phyloP scores from a whole-genome alignment of 2,329 filamentous ascomycete genomes.

The Lachnellula cervina region DNA sequence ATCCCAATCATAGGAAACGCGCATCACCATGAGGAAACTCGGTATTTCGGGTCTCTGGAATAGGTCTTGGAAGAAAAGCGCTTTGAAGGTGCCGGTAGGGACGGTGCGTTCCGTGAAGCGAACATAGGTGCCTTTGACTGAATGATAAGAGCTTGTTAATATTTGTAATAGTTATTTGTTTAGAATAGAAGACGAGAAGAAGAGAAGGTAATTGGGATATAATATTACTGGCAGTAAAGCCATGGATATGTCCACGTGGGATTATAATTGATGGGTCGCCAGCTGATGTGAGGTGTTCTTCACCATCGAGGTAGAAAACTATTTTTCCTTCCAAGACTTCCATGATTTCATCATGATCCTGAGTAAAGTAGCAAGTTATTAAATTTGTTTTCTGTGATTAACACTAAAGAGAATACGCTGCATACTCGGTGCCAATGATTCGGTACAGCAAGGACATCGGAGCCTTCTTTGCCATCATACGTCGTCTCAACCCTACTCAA shows the following conservation, averaged over 20 bases:
- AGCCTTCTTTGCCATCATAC: slow-evolving; percentile 9
- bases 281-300: slow-evolving; percentile 5
- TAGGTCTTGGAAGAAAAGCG: slow-evolving; percentile 12
- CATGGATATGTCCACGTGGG: slow-evolving; percentile 5
- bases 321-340: slow-evolving; percentile 7
- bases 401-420: not conserved
- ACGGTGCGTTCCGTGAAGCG: slow-evolving; percentile 4
- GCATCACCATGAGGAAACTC: slow-evolving; percentile 1
- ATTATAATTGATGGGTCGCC: slow-evolving; percentile 7
- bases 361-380: not conserved
- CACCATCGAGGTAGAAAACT: slow-evolving; percentile 9
- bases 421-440: slow-evolving; percentile 9
- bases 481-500: not conserved
- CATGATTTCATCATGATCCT: slow-evolving; percentile 14
- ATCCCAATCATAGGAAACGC: slow-evolving; percentile 10
- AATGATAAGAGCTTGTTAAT: not conserved
- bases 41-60: slow-evolving; percentile 4
- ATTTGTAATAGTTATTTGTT: not conserved
- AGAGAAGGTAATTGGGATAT: not conserved
- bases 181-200: not conserved
- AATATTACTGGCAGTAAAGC: slow-evolving; percentile 1
- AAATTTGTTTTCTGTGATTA: too few species aligned
- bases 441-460: slow-evolving; percentile 3
- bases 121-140: slow-evolving; percentile 5
- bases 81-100: slow-evolving; percentile 8